Base-by-base conservation (phyloP, 768 basidiomycete species). In the Brasilioporus rufonigricans region DNA sequence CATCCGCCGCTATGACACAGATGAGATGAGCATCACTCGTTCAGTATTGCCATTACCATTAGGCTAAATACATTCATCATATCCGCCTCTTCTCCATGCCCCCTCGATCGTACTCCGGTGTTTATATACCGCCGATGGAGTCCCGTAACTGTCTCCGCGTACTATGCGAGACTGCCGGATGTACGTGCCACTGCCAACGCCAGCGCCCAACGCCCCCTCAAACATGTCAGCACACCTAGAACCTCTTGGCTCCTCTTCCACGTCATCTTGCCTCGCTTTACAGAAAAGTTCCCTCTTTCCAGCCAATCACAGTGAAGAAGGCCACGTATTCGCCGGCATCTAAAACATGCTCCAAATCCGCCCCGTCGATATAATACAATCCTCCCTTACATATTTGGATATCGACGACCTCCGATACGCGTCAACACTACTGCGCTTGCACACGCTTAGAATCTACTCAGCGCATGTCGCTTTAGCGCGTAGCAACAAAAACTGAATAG, bases 181-280 rank as follows among this genome's bases (percentile, higher is more conserved):
- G 32, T 33, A 14, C 33, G 18, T 51, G 47, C 50, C 59, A 61
- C 31, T 21, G 43, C 44, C 53, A 31, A 18, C 48, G 21, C 49
- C 40, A 50, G 21, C 45, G 45, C 23, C 26, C 33, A 38, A 13
- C 18, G 27, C 40, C 55, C 35, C 44, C 35, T 55, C 46, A 63
- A 54, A 59, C 52, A 31, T 19, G 24, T 52, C 26, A 21, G 29
- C 50, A 53, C 26, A 21, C 44, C 51, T n/a, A 39, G 32, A 38
- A 9, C 32, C 21, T 3, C 52, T 60, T 32, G 51, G 24, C 41
- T 39, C 24, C n/a, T 45, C 44, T 19, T 2, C 31, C 9, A 18
- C 31, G 24, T 45, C 31, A 33, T 19, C 23, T 6, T 33, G 14
- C 12, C 44, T 45, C 38, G 19, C 14, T 18, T 50, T 21, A 27